A percentile compares a stretch with the other conserved stretches of the same genome.
Conservation (phyloP, 1,139 yeast species). For the Geotrichum aggregatum region DNA sequence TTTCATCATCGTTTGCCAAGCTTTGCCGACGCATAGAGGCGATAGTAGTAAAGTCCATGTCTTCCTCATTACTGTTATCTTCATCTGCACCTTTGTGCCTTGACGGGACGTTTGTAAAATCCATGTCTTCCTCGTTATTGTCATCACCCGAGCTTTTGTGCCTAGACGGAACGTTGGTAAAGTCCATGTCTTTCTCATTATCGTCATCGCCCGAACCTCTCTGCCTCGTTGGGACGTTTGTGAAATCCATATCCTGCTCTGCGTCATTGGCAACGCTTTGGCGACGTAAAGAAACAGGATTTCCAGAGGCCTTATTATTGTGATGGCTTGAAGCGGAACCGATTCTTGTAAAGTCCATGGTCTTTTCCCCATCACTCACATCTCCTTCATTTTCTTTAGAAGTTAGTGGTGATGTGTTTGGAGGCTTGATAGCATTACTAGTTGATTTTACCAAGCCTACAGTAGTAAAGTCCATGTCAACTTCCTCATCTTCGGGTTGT, state of each 20-base stretch:
- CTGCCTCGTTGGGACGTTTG: slow-evolving; percentile 5
- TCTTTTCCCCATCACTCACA: slow-evolving; percentile 4
- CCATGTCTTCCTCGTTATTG: slow-evolving; percentile 24
- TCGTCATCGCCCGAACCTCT: slow-evolving; percentile 11
- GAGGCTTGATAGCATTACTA: no score
- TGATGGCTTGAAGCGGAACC: background rate
- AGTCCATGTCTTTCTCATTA: slow-evolving; percentile 25
- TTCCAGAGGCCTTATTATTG: slow-evolving; percentile 13
- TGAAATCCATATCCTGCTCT: slow-evolving; percentile 19
- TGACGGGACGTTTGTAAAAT: slow-evolving; percentile 23
- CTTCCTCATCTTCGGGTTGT: background rate
- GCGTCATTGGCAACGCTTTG: background rate
- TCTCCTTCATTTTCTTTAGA: slow-evolving; percentile 1
- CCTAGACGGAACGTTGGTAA: slow-evolving; percentile 20
- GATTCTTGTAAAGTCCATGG: slow-evolving; percentile 8
- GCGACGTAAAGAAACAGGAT: background rate
- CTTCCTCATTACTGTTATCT: slow-evolving; percentile 13
- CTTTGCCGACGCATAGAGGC: background rate
- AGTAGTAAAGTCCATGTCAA: slow-evolving; percentile 8
- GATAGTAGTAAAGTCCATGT: slow-evolving; percentile 20
- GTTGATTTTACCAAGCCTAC: background rate
- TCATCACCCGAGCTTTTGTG: background rate
- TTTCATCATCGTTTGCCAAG: slow-evolving; percentile 18
- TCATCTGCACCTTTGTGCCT: slow-evolving; percentile 11
- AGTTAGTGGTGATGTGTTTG: background rate